A percentile compares a stretch with the other conserved stretches of the same genome.
These are phyloP conservation scores for Pestalotiopsis sp. DNA, from an alignment of 2,329 filamentous ascomycete genomes.

Conservation along the genomic window DNA sequence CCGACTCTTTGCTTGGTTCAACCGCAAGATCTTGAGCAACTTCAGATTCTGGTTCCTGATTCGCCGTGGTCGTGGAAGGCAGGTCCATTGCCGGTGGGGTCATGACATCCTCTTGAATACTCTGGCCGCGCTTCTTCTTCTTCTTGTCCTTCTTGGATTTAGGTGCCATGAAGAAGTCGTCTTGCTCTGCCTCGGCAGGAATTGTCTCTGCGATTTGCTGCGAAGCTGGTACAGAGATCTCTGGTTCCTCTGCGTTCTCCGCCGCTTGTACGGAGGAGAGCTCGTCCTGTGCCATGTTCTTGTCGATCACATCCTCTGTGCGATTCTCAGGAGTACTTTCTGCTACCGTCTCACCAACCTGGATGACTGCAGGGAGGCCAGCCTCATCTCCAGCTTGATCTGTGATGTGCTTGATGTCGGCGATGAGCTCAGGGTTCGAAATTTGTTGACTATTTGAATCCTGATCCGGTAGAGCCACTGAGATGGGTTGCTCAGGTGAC, in stretches of 20 bases:
- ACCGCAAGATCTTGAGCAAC: slow-evolving; percentile 5
- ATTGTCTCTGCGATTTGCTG: not conserved
- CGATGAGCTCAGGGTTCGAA: not conserved
- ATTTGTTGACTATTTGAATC: not conserved
- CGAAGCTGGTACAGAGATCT: not conserved
- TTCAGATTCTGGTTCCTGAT: not conserved
- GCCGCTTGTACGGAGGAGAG: not conserved
- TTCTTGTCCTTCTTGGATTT: slow-evolving; percentile 40
- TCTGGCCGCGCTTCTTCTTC: slow-evolving; percentile 25
- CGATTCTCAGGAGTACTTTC: not conserved
- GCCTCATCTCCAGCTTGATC: not conserved
- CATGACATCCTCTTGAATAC: not conserved
- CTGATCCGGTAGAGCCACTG: not conserved
- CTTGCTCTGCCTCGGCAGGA: slow-evolving; percentile 12
- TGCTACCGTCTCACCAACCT: not conserved
- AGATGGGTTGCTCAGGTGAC: not conserved
- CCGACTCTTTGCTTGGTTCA: slow-evolving; percentile 16
- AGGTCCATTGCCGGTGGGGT: not conserved
- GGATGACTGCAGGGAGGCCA: not conserved
- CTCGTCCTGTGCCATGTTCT: not conserved
- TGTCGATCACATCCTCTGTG: not conserved
- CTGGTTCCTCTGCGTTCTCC: not conserved
- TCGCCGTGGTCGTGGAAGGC: not conserved
- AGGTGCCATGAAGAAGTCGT: slow-evolving; percentile 25
- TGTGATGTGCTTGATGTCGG: not conserved